Evolutionary conservation across 768 basidiomycete species (phyloP).

Genomic region (Albatrellus ellisii): DNA sequence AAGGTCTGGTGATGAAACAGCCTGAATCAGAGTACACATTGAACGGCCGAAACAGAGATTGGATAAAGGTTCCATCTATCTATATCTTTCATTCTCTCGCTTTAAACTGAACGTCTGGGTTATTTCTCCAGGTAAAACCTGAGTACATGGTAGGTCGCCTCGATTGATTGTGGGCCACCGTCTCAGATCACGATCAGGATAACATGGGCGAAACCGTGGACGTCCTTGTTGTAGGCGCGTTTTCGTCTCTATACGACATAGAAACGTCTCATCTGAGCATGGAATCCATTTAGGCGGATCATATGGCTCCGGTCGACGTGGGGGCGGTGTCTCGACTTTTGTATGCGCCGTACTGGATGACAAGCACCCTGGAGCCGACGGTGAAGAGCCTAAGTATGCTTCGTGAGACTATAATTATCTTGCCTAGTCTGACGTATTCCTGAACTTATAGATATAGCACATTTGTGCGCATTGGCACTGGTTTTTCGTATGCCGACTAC

Average conservation of each 20-base stretch:
- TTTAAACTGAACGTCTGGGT: neutral
- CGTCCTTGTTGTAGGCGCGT: constrained; percentile 75
- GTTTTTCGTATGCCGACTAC: constrained; percentile 78
- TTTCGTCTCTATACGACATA: constrained; percentile 1
- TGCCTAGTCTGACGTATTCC: neutral
- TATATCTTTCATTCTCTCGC: neutral
- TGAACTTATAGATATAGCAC: constrained; percentile 58
- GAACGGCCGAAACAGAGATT: constrained; percentile 81
- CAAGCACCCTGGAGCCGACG: constrained; percentile 36
- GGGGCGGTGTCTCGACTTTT: constrained; percentile 81
- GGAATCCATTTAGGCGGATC: constrained; percentile 48
- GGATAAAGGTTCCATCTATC: constrained; percentile 72
- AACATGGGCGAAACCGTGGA: constrained; percentile 91
- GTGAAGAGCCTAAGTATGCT: constrained; percentile 51
- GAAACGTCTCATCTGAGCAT: neutral
- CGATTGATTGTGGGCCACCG: neutral
- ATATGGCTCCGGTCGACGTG: constrained; percentile 77
- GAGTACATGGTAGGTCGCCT: constrained; percentile 60
- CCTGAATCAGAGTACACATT: constrained; percentile 67
- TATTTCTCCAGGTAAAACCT: constrained; percentile 48
- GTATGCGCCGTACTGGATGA: constrained; percentile 85
- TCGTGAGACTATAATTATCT: neutral
- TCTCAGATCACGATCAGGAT: constrained; percentile 33
- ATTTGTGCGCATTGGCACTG: constrained; percentile 86
- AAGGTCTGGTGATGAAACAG: constrained; percentile 90